Percentiles rank a stretch among this genome's conserved stretches.
phyloP scores from a whole-genome alignment of 2,329 filamentous ascomycete genomes.

The Aschersonia sp. region DNA sequence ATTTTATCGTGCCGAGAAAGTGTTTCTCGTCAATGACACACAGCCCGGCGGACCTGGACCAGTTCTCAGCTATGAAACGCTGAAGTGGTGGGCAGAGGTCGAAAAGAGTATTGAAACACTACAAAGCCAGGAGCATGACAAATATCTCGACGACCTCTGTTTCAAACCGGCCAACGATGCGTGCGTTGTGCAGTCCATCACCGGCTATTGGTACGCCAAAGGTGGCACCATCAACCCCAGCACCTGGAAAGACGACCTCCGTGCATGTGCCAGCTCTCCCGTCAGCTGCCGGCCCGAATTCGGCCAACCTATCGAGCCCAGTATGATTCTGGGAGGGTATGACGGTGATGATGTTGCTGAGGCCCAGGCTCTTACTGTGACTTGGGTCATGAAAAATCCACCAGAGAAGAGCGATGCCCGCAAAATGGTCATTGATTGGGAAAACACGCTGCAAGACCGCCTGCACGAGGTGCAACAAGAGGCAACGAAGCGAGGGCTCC shows the following conservation, averaged over 20 bases:
- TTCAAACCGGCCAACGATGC: slow-evolving; percentile 84
- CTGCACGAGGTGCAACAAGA: slow-evolving; percentile 70
- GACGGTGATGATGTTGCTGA: slow-evolving; percentile 48
- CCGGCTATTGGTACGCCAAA: slow-evolving; percentile 68
- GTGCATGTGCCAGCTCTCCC: slow-evolving; percentile 63
- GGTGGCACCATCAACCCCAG: slow-evolving; percentile 17
- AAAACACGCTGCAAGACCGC: slow-evolving; percentile 59
- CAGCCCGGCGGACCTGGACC: slow-evolving; percentile 48
- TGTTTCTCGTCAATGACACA: slow-evolving; percentile 86
- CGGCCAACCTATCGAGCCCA: slow-evolving; percentile 73
- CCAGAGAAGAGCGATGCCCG: slow-evolving; percentile 59
- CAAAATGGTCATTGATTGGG: slow-evolving; percentile 74
- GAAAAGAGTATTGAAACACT: slow-evolving; percentile 64
- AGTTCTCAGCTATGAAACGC: slow-evolving; percentile 76
- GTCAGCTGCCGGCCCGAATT: slow-evolving; percentile 80
- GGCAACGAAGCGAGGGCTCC: slow-evolving; percentile 61
- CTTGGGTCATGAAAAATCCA: slow-evolving; percentile 88
- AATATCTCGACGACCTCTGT: slow-evolving; percentile 71
- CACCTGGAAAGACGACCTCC: slow-evolving; percentile 59
- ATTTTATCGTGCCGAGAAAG: slow-evolving; percentile 89
- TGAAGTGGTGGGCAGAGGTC: slow-evolving; percentile 88
- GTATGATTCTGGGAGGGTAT: slow-evolving; percentile 76
- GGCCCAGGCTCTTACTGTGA: slow-evolving; percentile 70
- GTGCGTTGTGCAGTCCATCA: slow-evolving; percentile 88
- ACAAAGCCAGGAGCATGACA: slow-evolving; percentile 52